Percentiles rank a stretch among this genome's conserved stretches.
phyloP scores from a whole-genome alignment of 768 basidiomycete species.

The Podaxis sp. region DNA sequence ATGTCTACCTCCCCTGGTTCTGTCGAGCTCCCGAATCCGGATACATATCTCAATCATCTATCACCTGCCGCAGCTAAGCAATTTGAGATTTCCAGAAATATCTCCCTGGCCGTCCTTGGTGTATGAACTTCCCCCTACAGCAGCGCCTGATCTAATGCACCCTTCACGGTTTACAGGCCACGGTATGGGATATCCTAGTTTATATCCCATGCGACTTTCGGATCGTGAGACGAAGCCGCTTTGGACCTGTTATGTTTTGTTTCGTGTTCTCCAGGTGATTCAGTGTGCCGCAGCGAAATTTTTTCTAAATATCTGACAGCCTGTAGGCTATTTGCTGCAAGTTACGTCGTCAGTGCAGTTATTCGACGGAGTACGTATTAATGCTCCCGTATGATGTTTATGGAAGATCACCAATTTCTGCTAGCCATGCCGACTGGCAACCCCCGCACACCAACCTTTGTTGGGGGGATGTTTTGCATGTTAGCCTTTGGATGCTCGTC shows the following conservation, averaged over 20 bases:
- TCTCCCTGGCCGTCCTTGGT: not conserved
- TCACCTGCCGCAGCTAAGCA: not conserved
- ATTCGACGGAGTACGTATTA: not conserved
- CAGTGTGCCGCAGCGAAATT: not conserved
- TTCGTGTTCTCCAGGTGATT: not conserved
- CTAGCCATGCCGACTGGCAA: not conserved
- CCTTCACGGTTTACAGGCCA: not conserved
- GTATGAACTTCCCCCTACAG: not conserved
- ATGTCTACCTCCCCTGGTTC: too few relatives aligned
- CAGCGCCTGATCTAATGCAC: too few relatives aligned
- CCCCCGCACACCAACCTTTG: not conserved
- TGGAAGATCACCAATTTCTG: not conserved
- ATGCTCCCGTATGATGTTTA: not conserved
- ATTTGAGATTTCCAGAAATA: not conserved
- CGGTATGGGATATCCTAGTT: slow-evolving; percentile 4
- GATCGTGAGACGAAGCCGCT: not conserved
- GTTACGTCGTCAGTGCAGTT: not conserved
- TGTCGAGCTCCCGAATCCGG: not conserved
- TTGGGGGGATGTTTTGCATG: not conserved
- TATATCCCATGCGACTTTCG: not conserved
- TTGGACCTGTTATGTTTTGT: not conserved
- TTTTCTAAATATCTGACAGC: not conserved
- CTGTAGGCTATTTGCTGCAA: not conserved
- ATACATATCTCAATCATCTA: not conserved
- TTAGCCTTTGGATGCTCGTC: slow-evolving; percentile 14